A percentile compares a stretch with the other conserved stretches of the same genome.
phyloP scores from a whole-genome alignment of 2,329 filamentous ascomycete genomes.

The Pyrenochaeta sp. region DNA sequence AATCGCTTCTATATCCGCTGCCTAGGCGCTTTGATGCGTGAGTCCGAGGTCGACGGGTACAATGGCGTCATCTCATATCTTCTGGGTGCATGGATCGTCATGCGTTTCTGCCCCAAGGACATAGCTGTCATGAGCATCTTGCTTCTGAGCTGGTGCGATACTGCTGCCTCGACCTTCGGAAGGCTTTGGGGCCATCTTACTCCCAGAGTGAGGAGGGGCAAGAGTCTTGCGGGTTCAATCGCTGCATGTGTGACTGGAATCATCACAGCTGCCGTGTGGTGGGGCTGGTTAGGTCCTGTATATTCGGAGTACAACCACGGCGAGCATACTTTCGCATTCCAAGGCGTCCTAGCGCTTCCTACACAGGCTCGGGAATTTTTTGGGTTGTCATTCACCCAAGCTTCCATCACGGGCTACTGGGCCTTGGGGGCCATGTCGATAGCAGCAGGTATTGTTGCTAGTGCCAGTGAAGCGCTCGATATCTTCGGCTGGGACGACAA shows the following conservation, averaged over 20 bases:
- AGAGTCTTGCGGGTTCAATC: conserved; percentile 87
- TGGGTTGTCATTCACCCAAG: conserved; percentile 66
- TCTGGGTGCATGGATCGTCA: conserved; percentile 84
- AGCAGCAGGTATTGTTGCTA: conserved; percentile 87
- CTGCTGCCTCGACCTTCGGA: conserved; percentile 93
- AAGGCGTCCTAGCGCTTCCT: conserved; percentile 77
- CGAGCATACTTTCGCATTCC: conserved; percentile 78
- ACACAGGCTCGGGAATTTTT: conserved; percentile 64
- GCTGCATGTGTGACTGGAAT: conserved; percentile 86
- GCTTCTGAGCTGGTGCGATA: conserved; percentile 97
- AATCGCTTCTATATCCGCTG: conserved; percentile 87
- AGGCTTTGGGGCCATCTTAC: conserved; percentile 90
- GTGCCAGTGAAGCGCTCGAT: conserved; percentile 88
- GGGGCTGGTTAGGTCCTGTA: conserved; percentile 80
- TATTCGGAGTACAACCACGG: conserved; percentile 48
- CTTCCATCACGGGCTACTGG: conserved; percentile 71
- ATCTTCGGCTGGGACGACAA: conserved; percentile 97
- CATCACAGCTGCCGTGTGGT: conserved; percentile 84
- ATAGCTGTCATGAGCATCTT: conserved; percentile 88
- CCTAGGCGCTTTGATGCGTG: conserved; percentile 92
- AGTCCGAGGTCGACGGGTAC: conserved; percentile 91
- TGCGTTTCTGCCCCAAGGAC: conserved; percentile 91
- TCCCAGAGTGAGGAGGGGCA: conserved; percentile 81
- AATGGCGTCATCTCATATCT: conserved; percentile 98
- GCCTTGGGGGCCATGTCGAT: conserved; percentile 84